A percentile compares a stretch with the other conserved stretches of the same genome.
These are phyloP conservation scores for Spizellomyces punctatus DNA, from an alignment of 192 early-diverging fungal species.

Conservation along the genomic window DNA sequence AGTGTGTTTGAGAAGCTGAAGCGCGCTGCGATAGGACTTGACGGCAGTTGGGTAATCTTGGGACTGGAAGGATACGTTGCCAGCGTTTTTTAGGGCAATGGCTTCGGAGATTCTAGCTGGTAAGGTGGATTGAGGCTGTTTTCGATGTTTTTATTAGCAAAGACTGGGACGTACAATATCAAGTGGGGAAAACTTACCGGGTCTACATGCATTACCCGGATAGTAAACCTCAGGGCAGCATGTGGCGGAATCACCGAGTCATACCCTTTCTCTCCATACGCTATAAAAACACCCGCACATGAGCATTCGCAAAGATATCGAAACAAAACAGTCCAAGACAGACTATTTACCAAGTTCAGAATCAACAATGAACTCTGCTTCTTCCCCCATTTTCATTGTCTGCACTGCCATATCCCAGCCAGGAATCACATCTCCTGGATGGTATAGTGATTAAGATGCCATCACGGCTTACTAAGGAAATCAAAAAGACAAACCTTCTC, in stretches of 20 bases:
- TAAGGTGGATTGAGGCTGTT: conserved; percentile 31
- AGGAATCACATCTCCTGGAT: conserved; percentile 55
- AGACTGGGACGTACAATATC: no score
- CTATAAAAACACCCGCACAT: conserved; percentile 11
- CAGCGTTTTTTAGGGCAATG: conserved; percentile 30
- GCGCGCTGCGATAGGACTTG: conserved; percentile 14
- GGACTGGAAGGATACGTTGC: conserved; percentile 35
- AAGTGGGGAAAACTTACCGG: conserved; percentile 19
- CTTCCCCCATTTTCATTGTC: conserved; percentile 69
- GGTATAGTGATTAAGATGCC: not conserved
- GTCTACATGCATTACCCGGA: conserved; percentile 32
- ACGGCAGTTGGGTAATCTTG: conserved; percentile 17
- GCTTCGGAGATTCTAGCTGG: conserved; percentile 7
- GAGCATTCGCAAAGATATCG: no score
- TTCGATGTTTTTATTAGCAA: no score
- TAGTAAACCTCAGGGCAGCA: conserved; percentile 60
- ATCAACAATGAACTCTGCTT: conserved; percentile 29
- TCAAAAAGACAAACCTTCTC: conserved; percentile 21
- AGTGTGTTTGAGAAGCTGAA: conserved; percentile 27
- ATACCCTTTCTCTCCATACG: conserved; percentile 65
- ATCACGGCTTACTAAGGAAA: not conserved
- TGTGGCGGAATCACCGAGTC: conserved; percentile 63
- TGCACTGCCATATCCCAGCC: conserved; percentile 76
- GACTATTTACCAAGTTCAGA: not conserved
- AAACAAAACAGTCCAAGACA: no score